Evolutionary conservation across 2,329 filamentous ascomycete genomes (phyloP).

Genomic region (Trichothecium roseum): DNA sequence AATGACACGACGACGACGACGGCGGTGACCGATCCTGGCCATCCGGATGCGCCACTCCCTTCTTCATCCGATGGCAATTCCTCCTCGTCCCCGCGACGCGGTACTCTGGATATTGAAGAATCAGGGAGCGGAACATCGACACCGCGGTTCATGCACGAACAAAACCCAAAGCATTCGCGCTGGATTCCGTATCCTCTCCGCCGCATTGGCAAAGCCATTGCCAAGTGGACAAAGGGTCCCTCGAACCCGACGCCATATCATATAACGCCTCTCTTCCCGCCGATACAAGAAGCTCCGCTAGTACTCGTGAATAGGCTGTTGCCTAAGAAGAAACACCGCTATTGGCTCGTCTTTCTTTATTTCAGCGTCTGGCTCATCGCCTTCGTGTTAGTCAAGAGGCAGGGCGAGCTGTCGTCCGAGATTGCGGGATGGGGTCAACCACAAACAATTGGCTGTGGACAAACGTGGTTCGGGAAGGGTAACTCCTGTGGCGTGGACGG

Average conservation of each 20-base stretch:
- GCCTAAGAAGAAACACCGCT: constrained; percentile 46
- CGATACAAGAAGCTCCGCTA: constrained; percentile 57
- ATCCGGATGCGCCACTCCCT: constrained; percentile 32
- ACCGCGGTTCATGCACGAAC: constrained; percentile 52
- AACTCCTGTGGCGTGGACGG: constrained; percentile 69
- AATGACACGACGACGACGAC: constrained; percentile 3
- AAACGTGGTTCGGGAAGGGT: constrained; percentile 59
- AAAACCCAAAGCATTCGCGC: constrained; percentile 36
- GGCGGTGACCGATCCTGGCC: constrained; percentile 14
- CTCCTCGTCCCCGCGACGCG: not conserved
- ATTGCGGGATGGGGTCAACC: constrained; percentile 60
- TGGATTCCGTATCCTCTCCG: constrained; percentile 50
- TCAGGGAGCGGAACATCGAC: constrained; percentile 31
- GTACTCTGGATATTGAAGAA: constrained; percentile 32
- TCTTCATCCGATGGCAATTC: constrained; percentile 1
- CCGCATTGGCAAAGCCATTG: constrained; percentile 28
- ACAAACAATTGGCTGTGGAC: constrained; percentile 53
- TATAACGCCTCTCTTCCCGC: constrained; percentile 53
- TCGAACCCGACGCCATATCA: constrained; percentile 32
- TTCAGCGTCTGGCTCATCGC: constrained; percentile 58
- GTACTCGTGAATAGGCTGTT: constrained; percentile 51
- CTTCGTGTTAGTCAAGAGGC: constrained; percentile 59
- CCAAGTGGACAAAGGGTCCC: constrained; percentile 46
- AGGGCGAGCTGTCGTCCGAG: constrained; percentile 47
- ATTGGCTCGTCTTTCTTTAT: constrained; percentile 47